phyloP scores from a whole-genome alignment of 1,139 yeast genomes.

The Debaryomyces subglobosus region DNA sequence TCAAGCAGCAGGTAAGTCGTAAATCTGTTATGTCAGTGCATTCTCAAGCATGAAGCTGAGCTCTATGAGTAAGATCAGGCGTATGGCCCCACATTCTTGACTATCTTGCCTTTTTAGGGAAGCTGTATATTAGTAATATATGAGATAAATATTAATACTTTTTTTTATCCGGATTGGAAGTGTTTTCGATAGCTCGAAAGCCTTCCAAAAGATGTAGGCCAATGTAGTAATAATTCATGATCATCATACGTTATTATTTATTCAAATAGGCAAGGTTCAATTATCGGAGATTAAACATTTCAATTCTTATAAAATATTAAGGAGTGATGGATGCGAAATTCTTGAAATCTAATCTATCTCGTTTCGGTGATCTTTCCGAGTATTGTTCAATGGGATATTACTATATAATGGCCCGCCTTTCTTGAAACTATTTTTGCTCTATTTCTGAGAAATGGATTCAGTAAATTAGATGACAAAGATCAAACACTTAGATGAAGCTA shows the following conservation, averaged over 20 bases:
- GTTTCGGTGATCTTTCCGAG: background rate
- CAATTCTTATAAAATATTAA: too few species aligned
- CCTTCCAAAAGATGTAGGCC: too few species aligned
- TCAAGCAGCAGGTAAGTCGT: slow-evolving; percentile 68
- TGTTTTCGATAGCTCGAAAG: too few species aligned
- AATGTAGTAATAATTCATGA: background rate
- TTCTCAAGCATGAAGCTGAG: background rate
- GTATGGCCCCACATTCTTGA: background rate
- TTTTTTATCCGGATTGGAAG: too few species aligned
- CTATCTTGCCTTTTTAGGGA: background rate
- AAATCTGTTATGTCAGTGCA: background rate
- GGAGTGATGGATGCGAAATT: background rate
- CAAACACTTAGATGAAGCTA: slow-evolving; percentile 11
- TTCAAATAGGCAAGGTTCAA: background rate
- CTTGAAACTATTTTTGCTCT: too few species aligned
- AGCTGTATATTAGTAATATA: slow-evolving; percentile 6
- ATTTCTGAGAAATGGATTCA: too few species aligned
- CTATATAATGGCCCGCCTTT: too few species aligned
- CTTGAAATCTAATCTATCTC: background rate
- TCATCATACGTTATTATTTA: background rate
- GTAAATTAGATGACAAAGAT: background rate
- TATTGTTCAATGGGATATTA: too few species aligned
- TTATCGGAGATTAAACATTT: background rate
- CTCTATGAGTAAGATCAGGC: background rate
- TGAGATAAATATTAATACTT: background rate